A percentile compares a stretch with the other conserved stretches of the same genome.
phyloP scores from a whole-genome alignment of 805 yeast genomes.

The Sporopachydermia lactativora region DNA sequence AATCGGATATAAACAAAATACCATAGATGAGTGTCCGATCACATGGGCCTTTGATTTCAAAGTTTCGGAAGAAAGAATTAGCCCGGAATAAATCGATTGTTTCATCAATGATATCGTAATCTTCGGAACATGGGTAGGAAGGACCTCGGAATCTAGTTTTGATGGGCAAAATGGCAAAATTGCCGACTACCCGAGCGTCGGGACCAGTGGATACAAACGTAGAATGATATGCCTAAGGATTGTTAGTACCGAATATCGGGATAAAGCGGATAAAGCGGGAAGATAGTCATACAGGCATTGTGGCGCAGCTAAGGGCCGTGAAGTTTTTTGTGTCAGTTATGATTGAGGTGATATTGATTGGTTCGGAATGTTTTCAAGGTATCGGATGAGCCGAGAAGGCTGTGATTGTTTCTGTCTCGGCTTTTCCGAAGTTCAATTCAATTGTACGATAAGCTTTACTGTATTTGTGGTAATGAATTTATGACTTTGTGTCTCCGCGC shows the following conservation, averaged over 20 bases:
- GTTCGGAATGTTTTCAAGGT: no score
- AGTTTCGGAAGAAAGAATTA: conserved; percentile 90
- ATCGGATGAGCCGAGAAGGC: no score
- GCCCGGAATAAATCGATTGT: conserved; percentile 85
- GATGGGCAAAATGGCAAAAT: conserved; percentile 73
- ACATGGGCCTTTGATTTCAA: conserved; percentile 91
- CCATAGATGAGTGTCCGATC: conserved; percentile 92
- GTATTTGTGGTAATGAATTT: no score
- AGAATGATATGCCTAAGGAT: conserved; percentile 55
- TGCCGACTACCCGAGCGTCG: conserved; percentile 50
- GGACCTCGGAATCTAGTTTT: conserved; percentile 85
- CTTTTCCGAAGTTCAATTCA: no score
- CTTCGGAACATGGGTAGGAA: conserved; percentile 55
- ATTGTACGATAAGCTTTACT: no score
- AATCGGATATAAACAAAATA: conserved; percentile 75
- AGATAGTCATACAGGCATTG: no score
- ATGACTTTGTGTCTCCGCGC: no score
- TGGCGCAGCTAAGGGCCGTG: no score
- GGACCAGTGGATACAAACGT: conserved; percentile 54
- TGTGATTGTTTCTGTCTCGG: no score
- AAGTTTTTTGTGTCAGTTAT: no score
- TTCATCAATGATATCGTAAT: conserved; percentile 89
- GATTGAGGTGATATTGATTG: no score
- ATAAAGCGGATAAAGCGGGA: neutral
- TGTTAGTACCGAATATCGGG: neutral